phyloP scores from a whole-genome alignment of 768 basidiomycete genomes.

The Phanerochaete sordida region DNA sequence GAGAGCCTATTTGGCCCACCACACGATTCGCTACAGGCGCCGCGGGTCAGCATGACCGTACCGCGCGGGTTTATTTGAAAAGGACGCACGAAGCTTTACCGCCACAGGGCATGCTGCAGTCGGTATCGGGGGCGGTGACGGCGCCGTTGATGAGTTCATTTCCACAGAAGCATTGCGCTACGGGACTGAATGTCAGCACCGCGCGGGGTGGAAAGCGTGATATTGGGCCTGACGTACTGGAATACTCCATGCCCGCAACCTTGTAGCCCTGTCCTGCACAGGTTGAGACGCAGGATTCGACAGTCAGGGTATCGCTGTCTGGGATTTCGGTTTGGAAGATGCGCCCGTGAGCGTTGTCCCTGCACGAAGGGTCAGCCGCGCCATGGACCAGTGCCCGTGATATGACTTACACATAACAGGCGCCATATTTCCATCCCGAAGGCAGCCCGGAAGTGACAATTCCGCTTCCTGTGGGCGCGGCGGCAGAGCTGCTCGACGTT shows the following conservation, averaged over 20 bases:
- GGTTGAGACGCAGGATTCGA: conserved; percentile 56
- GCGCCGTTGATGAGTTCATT: conserved; percentile 63
- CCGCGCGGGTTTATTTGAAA: not conserved
- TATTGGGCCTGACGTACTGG: conserved; percentile 32
- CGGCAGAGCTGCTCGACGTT: not conserved
- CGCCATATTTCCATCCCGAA: conserved; percentile 53
- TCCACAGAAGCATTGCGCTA: conserved; percentile 47
- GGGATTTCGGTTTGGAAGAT: conserved; percentile 42
- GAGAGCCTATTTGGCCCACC: conserved; percentile 73
- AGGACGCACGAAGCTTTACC: conserved; percentile 42
- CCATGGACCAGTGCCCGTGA: not conserved
- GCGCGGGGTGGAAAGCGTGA: not conserved
- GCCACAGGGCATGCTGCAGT: conserved; percentile 73
- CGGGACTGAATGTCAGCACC: not conserved
- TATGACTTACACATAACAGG: conserved; percentile 54
- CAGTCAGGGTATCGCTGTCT: conserved; percentile 42
- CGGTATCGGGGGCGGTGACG: conserved; percentile 38
- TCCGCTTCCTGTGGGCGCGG: conserved; percentile 20
- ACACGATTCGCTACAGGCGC: conserved; percentile 51
- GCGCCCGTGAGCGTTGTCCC: conserved; percentile 63
- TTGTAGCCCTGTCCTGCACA: conserved; percentile 58
- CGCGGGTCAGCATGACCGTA: not conserved
- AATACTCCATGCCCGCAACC: conserved; percentile 67
- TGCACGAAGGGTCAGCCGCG: conserved; percentile 8
- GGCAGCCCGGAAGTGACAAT: conserved; percentile 54